Evolutionary conservation across 192 early-diverging fungal species (phyloP).

Genomic region (Coemansia furcata): DNA sequence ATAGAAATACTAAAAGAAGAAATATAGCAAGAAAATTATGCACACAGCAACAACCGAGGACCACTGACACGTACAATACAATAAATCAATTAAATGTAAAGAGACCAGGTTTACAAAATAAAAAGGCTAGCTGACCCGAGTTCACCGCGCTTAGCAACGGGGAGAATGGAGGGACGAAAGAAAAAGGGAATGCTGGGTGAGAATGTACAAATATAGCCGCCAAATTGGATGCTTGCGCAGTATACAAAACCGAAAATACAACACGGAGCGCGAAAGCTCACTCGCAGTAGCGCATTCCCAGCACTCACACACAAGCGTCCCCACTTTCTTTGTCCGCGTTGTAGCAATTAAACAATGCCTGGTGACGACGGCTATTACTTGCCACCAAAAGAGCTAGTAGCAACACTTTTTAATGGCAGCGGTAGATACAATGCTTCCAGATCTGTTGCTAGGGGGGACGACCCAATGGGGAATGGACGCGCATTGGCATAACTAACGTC

Average conservation of each 20-base stretch:
- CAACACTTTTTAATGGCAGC: neutral
- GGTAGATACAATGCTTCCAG: no score
- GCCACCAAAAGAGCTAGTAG: neutral
- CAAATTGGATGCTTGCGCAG: neutral
- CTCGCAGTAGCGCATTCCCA: constrained; percentile 14
- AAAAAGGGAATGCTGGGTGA: neutral
- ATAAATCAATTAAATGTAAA: neutral
- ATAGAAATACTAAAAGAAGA: neutral
- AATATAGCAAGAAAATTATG: neutral
- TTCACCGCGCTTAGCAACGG: neutral
- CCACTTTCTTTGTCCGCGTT: neutral
- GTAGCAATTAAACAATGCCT: neutral
- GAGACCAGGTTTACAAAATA: neutral
- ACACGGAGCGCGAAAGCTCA: neutral
- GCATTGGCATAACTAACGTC: no score
- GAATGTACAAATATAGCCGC: constrained; percentile 8
- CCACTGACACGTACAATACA: neutral
- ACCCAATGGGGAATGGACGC: no score
- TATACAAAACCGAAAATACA: neutral
- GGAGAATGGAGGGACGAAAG: constrained; percentile 1
- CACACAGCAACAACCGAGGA: neutral
- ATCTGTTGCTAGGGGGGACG: no score
- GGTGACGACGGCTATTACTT: neutral
- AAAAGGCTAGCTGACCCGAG: neutral
- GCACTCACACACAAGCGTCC: neutral